Evolutionary conservation across 2,329 filamentous ascomycete species (phyloP), one percentile per base, ranked within the genome.

Genomic region (Domatiomyces globalis): DNA sequence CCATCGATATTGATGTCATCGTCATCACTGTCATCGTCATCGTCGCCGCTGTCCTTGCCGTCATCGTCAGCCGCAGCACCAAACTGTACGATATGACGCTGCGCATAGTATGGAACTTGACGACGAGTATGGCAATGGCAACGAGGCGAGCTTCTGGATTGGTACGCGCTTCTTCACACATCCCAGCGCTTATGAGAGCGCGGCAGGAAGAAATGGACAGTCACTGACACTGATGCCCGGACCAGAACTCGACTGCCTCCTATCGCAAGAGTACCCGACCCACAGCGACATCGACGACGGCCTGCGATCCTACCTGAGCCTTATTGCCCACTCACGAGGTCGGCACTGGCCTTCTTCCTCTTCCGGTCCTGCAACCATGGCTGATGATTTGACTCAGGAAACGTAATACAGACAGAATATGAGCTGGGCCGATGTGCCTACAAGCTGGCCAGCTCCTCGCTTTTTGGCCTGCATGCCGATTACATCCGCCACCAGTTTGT

Each of bases 401-500:
- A 19, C n/a, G 19, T 12, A 12, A 45, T 61, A 77, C 83, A 84
- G 65, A 80, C 80, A 60, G 85, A 94, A 60, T 81, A 89, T 63
- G 86, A 94, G 62, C 75, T 95, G 52, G 81, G 82, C 20, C 79
- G 75, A 61, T 96, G 89, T 71, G 84, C 85, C 54, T 84, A 86
- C 66, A 80, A 80, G 66, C 77, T 98, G 39, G 73, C 94, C 52
- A 75, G 83, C 49, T 88, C 88, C 65, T 71, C 72, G 17, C 73
- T 96, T 45, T 98, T 94, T 67, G 69, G 71, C 22, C 69, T 75
- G 12, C 83, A 95, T 66, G 78, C 80, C 59, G 83, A 87, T 52
- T 96, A 98, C 69, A 85, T 96, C 56, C 85, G 90, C 56, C 85
- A 80, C 45, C 92, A 96, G 71, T 87, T 98, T 62, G 81, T 96